These are phyloP conservation scores for Guyanaporus albipodus DNA, from an alignment of 768 basidiomycete species.

Conservation along the genomic window DNA sequence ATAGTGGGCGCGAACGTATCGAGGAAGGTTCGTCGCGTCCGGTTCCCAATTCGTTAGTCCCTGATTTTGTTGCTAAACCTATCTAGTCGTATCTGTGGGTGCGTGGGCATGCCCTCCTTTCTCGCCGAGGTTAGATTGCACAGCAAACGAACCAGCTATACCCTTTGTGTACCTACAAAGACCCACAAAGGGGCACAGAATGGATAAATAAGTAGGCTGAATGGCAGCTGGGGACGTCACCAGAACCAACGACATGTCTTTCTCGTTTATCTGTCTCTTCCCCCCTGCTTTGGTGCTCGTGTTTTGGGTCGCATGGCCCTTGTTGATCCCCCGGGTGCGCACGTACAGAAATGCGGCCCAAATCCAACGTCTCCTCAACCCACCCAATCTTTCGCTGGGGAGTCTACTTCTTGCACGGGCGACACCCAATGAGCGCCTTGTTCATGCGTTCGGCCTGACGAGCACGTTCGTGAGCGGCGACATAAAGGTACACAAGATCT, in stretches of 20 bases:
- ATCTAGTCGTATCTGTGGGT: conserved; percentile 3
- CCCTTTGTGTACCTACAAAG: background rate
- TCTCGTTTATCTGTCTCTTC: background rate
- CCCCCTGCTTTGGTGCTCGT: background rate
- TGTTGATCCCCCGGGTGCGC: conserved; percentile 2
- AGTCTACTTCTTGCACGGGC: conserved; percentile 20
- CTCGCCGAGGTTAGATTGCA: background rate
- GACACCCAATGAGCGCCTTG: conserved; percentile 20
- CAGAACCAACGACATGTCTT: conserved; percentile 2
- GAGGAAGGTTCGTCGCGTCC: background rate
- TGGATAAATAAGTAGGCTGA: conserved; percentile 10
- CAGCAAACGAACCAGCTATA: background rate
- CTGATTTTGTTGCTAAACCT: background rate
- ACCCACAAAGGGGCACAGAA: background rate
- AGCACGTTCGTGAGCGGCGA: conserved; percentile 52
- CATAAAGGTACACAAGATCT: conserved; percentile 24
- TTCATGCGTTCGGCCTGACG: conserved; percentile 30
- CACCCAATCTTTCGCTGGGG: conserved; percentile 6
- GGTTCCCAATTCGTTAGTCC: background rate
- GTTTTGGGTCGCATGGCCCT: background rate
- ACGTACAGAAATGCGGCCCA: conserved; percentile 4
- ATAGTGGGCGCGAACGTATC: conserved; percentile 8
- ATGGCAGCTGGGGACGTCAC: background rate
- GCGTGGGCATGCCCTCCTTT: background rate
- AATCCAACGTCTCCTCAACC: conserved; percentile 15